These are phyloP conservation scores for Claviceps humidiphila DNA, from an alignment of 2,329 filamentous ascomycete species.

Conservation along the genomic window DNA sequence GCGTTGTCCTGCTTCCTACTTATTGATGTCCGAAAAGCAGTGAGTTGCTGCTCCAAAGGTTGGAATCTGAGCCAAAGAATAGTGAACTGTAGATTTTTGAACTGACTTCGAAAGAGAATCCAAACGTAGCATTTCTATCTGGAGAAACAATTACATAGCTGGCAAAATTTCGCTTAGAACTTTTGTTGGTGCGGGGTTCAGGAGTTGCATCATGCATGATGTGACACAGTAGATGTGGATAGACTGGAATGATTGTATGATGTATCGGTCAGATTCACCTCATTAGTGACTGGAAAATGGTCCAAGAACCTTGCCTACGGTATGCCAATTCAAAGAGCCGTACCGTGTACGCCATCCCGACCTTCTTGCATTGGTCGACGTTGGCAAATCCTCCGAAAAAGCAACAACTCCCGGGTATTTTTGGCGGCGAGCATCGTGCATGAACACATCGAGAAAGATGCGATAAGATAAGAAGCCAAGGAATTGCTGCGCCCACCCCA, in stretches of 20 bases:
- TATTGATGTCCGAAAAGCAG: neutral
- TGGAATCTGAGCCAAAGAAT: too few species aligned
- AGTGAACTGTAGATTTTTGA: neutral
- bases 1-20: neutral
- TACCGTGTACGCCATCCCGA: neutral
- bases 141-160: too few species aligned
- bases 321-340: neutral
- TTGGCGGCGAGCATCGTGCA: neutral
- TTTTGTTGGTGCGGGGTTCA: neutral
- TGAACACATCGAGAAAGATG: neutral
- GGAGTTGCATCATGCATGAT: neutral
- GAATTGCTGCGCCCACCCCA: conserved; percentile 3
- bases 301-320: neutral
- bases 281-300: neutral
- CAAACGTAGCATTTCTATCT: too few species aligned
- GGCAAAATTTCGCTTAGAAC: neutral
- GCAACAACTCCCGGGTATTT: neutral
- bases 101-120: too few species aligned
- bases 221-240: neutral
- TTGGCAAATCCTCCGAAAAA: neutral
- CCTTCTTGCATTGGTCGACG: neutral
- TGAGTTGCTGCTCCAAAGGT: neutral
- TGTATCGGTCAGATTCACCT: neutral
- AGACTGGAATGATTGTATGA: neutral
- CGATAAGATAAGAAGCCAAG: conserved; percentile 9